Evolutionary conservation across 805 yeast species (phyloP).

Genomic region (Cyberlindnera mississippiensis): DNA sequence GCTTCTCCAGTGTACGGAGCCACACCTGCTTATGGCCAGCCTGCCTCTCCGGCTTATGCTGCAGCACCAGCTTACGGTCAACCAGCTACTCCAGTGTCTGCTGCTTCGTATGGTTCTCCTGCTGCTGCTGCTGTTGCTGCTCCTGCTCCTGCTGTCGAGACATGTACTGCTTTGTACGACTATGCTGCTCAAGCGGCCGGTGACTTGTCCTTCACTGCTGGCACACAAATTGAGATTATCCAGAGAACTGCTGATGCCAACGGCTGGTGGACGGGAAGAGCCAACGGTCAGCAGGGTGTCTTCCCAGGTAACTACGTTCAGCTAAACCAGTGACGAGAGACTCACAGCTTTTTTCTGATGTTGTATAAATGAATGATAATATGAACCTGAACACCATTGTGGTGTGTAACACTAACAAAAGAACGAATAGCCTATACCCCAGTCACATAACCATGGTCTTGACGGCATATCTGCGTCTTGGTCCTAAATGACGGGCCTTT

Average conservation of each 20-base stretch:
- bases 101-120: conserved; percentile 9
- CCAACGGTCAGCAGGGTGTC: conserved; percentile 82
- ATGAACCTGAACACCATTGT: no score
- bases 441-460: no score
- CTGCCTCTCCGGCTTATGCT: conserved; percentile 20
- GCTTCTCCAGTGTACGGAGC: not conserved
- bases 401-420: no score
- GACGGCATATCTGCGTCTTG: no score
- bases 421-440: no score
- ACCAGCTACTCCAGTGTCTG: conserved; percentile 23
- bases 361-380: no score
- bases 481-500: no score
- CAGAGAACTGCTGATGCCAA: conserved; percentile 79
- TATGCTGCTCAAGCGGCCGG: conserved; percentile 92
- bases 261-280: conserved; percentile 97
- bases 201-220: conserved; percentile 83
- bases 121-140: conserved; percentile 31
- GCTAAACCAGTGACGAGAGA: conserved; percentile 35
- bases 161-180: conserved; percentile 89
- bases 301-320: conserved; percentile 98
- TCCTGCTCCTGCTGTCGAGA: conserved; percentile 39
- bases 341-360: no score
- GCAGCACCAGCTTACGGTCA: conserved; percentile 25
- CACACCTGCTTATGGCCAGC: conserved; percentile 26
- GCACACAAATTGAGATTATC: conserved; percentile 77